These are phyloP conservation scores for Beta macrorhiza DNA, from an alignment of 179 eudicot genomes.

Conservation along the genomic window DNA sequence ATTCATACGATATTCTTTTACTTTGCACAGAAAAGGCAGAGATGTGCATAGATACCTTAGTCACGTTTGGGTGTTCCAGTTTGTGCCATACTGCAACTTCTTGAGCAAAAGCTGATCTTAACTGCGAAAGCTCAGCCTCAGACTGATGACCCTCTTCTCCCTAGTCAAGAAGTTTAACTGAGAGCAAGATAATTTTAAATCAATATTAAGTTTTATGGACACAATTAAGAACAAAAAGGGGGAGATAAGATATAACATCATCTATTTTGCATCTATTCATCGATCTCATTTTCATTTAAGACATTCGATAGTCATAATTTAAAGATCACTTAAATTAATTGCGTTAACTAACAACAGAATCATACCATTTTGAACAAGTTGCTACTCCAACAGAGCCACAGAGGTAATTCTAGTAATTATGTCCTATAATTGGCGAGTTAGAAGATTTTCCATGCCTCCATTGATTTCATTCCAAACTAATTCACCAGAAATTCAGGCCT, in stretches of 20 bases:
- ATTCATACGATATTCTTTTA: too few relatives aligned
- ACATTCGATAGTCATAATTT: not conserved
- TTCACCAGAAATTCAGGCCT: not conserved
- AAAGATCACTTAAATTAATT: too few relatives aligned
- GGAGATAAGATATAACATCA: not conserved
- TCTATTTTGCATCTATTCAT: not conserved
- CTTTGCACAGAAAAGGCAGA: not conserved
- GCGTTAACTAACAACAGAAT: too few relatives aligned
- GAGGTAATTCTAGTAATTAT: too few relatives aligned
- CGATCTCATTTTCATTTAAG: not conserved
- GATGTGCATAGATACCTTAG: constrained; percentile 30
- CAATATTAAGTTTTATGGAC: not conserved
- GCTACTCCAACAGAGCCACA: too few relatives aligned
- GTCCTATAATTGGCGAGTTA: too few relatives aligned
- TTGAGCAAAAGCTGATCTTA: constrained; percentile 40
- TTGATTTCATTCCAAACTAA: too few relatives aligned
- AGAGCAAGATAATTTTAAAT: constrained; percentile 1
- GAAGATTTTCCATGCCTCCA: too few relatives aligned
- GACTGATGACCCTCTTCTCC: constrained; percentile 44
- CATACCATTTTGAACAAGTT: too few relatives aligned
- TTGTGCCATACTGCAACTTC: constrained; percentile 45
- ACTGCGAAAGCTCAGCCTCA: constrained; percentile 35
- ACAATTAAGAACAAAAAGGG: not conserved
- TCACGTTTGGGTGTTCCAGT: constrained; percentile 42
- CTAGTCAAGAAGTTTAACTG: constrained; percentile 45